These are phyloP conservation scores for Xylaria sp. DNA, from an alignment of 2,329 filamentous ascomycete genomes.

Conservation along the genomic window DNA sequence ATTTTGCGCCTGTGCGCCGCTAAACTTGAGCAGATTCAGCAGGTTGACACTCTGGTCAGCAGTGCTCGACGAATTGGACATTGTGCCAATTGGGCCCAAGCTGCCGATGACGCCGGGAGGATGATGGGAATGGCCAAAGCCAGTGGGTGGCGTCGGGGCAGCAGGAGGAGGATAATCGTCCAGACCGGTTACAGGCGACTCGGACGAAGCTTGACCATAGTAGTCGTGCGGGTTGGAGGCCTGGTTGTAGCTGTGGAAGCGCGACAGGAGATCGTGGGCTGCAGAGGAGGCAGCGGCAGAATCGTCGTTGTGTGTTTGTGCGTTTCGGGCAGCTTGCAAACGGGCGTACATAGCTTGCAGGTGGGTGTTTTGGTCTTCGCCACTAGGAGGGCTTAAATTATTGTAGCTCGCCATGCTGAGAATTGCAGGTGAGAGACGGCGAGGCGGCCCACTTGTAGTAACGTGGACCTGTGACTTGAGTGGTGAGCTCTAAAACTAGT, in stretches of 20 bases:
- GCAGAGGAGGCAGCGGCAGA: conserved; percentile 39
- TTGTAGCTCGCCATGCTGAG: conserved; percentile 52
- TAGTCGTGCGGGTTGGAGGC: conserved; percentile 46
- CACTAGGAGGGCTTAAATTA: conserved; percentile 44
- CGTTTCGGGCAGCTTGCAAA: conserved; percentile 47
- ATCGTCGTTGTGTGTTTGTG: conserved; percentile 41
- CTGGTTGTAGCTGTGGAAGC: conserved; percentile 49
- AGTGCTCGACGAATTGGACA: conserved; percentile 46
- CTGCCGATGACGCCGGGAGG: conserved; percentile 54
- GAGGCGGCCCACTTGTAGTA: conserved; percentile 33
- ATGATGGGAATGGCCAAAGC: conserved; percentile 55
- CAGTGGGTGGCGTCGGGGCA: conserved; percentile 58
- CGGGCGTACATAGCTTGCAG: conserved; percentile 57
- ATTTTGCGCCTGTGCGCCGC: conserved; percentile 51
- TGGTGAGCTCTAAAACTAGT: conserved; percentile 35
- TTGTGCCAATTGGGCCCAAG: conserved; percentile 64
- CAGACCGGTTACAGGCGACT: conserved; percentile 47
- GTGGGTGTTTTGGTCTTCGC: conserved; percentile 50
- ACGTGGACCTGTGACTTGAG: conserved; percentile 28
- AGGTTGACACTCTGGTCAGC: conserved; percentile 65
- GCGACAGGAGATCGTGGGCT: conserved; percentile 49
- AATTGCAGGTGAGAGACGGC: conserved; percentile 32
- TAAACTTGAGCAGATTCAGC: conserved; percentile 72
- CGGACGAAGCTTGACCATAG: conserved; percentile 45
- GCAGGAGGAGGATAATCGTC: conserved; percentile 56